Evolutionary conservation across 345 rosid species (phyloP), one percentile per base, ranked within the genome.

Genomic region (Populus ilicifolia): DNA sequence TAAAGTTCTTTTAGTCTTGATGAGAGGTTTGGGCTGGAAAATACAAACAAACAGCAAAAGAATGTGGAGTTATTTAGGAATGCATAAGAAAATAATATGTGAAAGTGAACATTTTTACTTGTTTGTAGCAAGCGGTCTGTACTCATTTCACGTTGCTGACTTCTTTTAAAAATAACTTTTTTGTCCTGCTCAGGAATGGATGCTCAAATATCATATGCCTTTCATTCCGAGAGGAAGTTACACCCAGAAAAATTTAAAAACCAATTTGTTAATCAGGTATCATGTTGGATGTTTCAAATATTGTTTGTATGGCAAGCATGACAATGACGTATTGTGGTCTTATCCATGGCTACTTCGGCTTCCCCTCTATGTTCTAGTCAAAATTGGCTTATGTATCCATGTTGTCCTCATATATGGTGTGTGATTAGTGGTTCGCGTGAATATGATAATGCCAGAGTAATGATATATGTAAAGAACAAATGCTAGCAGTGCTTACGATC

Each of bases 141-240:
- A 35, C 20, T 46, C 17, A 39, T 59, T 63, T 35, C 30, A 52
- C 27, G 14, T 67, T 68, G 46, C 67, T 27, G 33, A 70, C 44
- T 72, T 21, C 33, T 62, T 44, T 71, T 38, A 66, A n/a, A 67
- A 20, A 9, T 39, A 68, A 25, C 50, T 65, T 77, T 12, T 44
- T 21, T 44, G 44, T 69, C 52, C 41, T 83, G 41, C 73, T 39
- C 86, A 91, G 95, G 95, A 77, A 86, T 91, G 90, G 95, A 91
- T 84, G 91, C 95, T 71, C 95, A 89, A 85, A 84, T 91, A 69
- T 91, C 95, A 69, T 87, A 89, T 72, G 89, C 93, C 70, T 91
- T 91, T 84, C 95, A 91, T 82, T 82, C 89, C 13, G 90, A 88
- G 81, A 83, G 95, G 79, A 91, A 89, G 82, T 64, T 79, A 64